These are phyloP conservation scores for Termitomyces sp. DNA, from an alignment of 768 basidiomycete genomes.

Conservation along the genomic window DNA sequence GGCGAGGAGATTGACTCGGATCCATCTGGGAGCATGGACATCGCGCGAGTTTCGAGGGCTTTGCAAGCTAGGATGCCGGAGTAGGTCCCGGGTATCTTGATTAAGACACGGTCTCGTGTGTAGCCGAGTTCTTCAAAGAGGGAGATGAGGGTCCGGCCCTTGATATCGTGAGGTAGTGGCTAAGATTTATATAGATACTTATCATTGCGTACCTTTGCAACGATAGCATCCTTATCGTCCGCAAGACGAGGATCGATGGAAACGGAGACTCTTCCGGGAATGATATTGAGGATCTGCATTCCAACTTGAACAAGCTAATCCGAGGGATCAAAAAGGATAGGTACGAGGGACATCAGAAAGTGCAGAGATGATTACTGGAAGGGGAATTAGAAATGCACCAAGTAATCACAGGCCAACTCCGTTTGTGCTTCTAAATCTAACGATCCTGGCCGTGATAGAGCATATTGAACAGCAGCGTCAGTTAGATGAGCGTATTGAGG, in stretches of 20 bases:
- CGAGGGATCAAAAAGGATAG: not conserved
- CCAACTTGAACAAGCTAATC: constrained; percentile 31
- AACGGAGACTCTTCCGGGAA: constrained; percentile 33
- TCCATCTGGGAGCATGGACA: not conserved
- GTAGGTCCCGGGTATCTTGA: constrained; percentile 35
- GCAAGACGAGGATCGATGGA: constrained; percentile 34
- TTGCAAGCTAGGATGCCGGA: constrained; percentile 31
- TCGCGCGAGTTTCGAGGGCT: constrained; percentile 21
- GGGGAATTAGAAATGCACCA: constrained; percentile 15
- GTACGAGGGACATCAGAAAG: not conserved
- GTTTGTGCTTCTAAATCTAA: constrained; percentile 17
- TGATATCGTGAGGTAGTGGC: not conserved
- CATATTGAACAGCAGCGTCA: constrained; percentile 27
- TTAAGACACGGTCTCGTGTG: constrained; percentile 26
- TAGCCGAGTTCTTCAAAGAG: constrained; percentile 29
- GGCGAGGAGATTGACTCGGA: not conserved
- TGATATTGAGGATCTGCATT: constrained; percentile 27
- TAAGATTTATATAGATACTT: too few species aligned
- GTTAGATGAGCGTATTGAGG: constrained; percentile 29
- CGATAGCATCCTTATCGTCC: constrained; percentile 23
- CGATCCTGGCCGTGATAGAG: constrained; percentile 9
- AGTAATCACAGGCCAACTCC: constrained; percentile 27
- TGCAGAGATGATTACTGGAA: not conserved
- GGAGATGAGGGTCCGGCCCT: constrained; percentile 25
- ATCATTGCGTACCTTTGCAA: constrained; percentile 20